Evolutionary conservation across 345 rosid species (phyloP), one percentile per base, ranked within the genome.

Genomic region (Eucalyptus cloeziana): DNA sequence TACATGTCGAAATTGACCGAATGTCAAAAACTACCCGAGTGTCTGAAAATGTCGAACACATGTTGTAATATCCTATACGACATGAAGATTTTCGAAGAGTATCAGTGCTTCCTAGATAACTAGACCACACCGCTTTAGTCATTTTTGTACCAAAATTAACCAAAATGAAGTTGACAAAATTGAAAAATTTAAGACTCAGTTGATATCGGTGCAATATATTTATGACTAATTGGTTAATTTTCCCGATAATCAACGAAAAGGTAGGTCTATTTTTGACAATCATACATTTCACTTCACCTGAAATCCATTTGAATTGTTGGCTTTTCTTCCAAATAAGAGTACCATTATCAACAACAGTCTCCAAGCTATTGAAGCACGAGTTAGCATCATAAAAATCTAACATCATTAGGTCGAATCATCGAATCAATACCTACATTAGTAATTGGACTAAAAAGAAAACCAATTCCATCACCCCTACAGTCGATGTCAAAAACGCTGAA

Each of bases 161-260:
- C 19, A 50, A 50, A 50, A 51, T 17, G 17, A 19, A 52, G 4
- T 7, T 17, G 1, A 52, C 24, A 17, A 52, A 52, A 52, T 52
- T 52, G 19, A 52, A 51, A 58, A 9, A 4, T 2, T 58, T 58
- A 24, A 10, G 0, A 24, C 64, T 58, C n/a, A 0, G 10, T 58
- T 5, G 0, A 58, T 4, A 58, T 25, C 3, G 0, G 0, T 24
- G 0, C 0, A 2, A 58, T 25, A 58, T 58, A 10, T 58, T 58
- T 5, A 58, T 58, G n/a, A 58, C 3, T 58, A 0, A 58, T 25
- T 25, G 4, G 2, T 10, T 58, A 1, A 58, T 58, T 58, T 22
- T 58, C 64, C 30, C 0, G 0, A 58, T 58, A 25, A 58, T 58
- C 7, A 25, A 58, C 7, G 0, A 25, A 58, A 25, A 25, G 7